Conservation (phyloP, 2,329 filamentous ascomycete genomes). For the Corniculantispora saksenae region DNA sequence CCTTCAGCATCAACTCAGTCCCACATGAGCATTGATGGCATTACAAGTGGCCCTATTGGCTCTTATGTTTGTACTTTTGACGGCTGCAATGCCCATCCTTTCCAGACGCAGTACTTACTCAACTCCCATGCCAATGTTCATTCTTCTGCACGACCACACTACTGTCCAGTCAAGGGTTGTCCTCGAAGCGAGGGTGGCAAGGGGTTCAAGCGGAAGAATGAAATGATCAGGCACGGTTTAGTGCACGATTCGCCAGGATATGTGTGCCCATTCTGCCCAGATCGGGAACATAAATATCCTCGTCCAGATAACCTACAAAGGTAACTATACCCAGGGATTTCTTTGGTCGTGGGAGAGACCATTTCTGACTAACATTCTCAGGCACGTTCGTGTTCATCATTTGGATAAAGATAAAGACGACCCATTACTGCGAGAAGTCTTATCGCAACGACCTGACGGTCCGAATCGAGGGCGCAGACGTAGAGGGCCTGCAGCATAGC, state of each 20-base stretch:
- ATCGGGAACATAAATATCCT: slow-evolving; percentile 91
- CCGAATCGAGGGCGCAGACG: slow-evolving; percentile 77
- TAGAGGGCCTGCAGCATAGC: slow-evolving; percentile 49
- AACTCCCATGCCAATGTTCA: slow-evolving; percentile 79
- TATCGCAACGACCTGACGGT: slow-evolving; percentile 83
- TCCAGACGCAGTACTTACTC: slow-evolving; percentile 75
- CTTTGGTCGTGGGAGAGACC: neutral
- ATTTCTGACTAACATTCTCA: slow-evolving; percentile 35
- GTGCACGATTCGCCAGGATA: slow-evolving; percentile 95
- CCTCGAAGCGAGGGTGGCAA: slow-evolving; percentile 64
- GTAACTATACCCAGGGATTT: slow-evolving; percentile 49
- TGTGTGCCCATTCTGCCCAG: slow-evolving; percentile 92
- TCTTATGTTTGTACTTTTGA: slow-evolving; percentile 59
- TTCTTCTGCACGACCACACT: slow-evolving; percentile 65
- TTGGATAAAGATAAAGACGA: slow-evolving; percentile 89
- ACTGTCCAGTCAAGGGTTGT: slow-evolving; percentile 63
- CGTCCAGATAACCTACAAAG: slow-evolving; percentile 93
- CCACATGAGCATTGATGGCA: slow-evolving; percentile 47
- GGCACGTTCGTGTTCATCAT: slow-evolving; percentile 92
- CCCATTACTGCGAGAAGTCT: slow-evolving; percentile 74
- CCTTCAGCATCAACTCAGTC: slow-evolving; percentile 11
- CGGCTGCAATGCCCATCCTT: slow-evolving; percentile 71
- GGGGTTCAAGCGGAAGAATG: slow-evolving; percentile 72
- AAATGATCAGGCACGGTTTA: slow-evolving; percentile 76
- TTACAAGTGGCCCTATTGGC: slow-evolving; percentile 53